Evolutionary conservation across 2,329 filamentous ascomycete species (phyloP).

Genomic region (Cytospora piceae): DNA sequence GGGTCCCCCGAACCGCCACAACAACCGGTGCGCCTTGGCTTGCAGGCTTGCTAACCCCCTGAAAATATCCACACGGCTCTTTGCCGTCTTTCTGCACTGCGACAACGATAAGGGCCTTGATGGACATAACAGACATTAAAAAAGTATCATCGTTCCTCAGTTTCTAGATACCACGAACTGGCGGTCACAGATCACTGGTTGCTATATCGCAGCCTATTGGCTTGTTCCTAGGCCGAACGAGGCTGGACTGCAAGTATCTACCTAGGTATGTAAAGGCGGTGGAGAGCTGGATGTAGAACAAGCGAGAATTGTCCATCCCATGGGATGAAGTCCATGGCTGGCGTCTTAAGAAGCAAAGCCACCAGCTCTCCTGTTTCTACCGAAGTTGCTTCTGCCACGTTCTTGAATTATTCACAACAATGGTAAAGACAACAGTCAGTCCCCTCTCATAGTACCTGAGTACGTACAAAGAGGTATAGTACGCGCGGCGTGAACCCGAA

Average conservation of each 20-base stretch:
- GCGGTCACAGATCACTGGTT: not conserved
- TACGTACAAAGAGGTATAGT: not conserved
- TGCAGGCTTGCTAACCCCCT: not conserved
- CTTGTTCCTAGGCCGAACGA: not conserved
- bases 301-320: not conserved
- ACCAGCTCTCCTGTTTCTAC: not conserved
- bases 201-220: not conserved
- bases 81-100: not conserved
- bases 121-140: not conserved
- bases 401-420: too few species aligned
- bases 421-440: too few species aligned
- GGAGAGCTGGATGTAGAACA: not conserved
- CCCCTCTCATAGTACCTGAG: too few species aligned
- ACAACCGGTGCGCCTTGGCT: not conserved
- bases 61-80: not conserved
- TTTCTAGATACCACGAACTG: not conserved
- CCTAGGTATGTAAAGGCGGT: not conserved
- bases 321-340: not conserved
- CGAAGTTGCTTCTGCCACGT: too few species aligned
- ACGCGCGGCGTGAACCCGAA: not conserved
- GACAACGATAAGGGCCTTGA: not conserved
- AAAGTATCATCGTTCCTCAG: not conserved
- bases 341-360: too few species aligned
- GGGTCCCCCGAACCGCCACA: constrained; percentile 1
- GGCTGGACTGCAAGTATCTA: not conserved